Evolutionary conservation across 2,329 filamentous ascomycete genomes (phyloP).

Genomic region (Claviceps sorghi): DNA sequence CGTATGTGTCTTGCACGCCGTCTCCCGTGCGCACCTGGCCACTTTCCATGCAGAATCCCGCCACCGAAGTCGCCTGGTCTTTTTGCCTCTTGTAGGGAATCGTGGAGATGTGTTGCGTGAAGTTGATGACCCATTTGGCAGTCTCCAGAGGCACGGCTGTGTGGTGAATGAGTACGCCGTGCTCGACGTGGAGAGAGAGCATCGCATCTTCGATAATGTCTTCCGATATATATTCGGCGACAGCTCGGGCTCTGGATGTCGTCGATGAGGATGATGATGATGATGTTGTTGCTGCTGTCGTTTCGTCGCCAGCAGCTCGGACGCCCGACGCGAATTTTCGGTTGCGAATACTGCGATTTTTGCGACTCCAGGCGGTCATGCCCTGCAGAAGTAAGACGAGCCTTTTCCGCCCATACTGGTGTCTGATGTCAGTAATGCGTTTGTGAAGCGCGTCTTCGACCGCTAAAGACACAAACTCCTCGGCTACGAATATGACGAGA

Average conservation of each 20-base stretch:
- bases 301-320: slow-evolving; percentile 23
- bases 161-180: slow-evolving; percentile 56
- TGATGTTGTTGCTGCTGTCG: slow-evolving; percentile 16
- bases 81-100: slow-evolving; percentile 52
- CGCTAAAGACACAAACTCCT: slow-evolving; percentile 50
- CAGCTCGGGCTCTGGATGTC: slow-evolving; percentile 17
- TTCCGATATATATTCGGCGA: slow-evolving; percentile 44
- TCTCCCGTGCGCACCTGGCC: slow-evolving; percentile 63
- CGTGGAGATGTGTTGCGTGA: slow-evolving; percentile 67
- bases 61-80: slow-evolving; percentile 34
- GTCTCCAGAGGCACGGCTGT: slow-evolving; percentile 46
- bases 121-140: slow-evolving; percentile 56
- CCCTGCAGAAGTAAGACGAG: slow-evolving; percentile 63
- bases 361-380: slow-evolving; percentile 48
- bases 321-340: slow-evolving; percentile 53
- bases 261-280: slow-evolving; percentile 13
- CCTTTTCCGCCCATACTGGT: slow-evolving; percentile 34
- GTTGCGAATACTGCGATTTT: slow-evolving; percentile 53
- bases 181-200: slow-evolving; percentile 52
- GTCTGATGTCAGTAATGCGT: slow-evolving; percentile 42
- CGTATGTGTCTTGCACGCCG: slow-evolving; percentile 50
- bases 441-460: slow-evolving; percentile 37
- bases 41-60: slow-evolving; percentile 63
- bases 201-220: slow-evolving; percentile 57
- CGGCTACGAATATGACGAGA: slow-evolving; percentile 45